These are phyloP conservation scores for Rhizomucor miehei DNA, from an alignment of 371 early-diverging fungal species.

Conservation along the genomic window DNA sequence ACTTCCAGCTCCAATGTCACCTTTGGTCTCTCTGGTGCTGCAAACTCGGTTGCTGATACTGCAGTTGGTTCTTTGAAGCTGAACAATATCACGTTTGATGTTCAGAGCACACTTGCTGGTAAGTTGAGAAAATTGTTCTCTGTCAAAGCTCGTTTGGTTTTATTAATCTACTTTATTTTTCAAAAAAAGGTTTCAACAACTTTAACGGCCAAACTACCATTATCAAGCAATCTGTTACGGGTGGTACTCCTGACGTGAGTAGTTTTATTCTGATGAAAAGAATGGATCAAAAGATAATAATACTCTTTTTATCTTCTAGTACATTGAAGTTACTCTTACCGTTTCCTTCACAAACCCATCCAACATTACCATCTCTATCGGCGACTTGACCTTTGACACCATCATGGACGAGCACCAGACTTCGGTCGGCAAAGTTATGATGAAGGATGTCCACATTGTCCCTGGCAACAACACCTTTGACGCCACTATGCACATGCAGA, in stretches of 20 bases:
- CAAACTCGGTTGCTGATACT: slow-evolving; percentile 47
- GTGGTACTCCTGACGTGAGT: slow-evolving; percentile 26
- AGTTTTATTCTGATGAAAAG: neutral
- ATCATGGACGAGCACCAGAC: slow-evolving; percentile 27
- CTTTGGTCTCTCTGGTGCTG: slow-evolving; percentile 49
- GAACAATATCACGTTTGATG: slow-evolving; percentile 42
- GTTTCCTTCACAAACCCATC: slow-evolving; percentile 40
- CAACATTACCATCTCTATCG: slow-evolving; percentile 49
- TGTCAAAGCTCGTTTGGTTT: no score
- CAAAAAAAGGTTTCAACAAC: slow-evolving; percentile 41
- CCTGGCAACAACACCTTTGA: slow-evolving; percentile 49
- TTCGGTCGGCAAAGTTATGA: slow-evolving; percentile 33
- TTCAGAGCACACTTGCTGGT: slow-evolving; percentile 45
- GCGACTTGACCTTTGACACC: slow-evolving; percentile 47
- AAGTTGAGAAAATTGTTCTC: slow-evolving; percentile 25
- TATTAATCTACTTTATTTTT: no score
- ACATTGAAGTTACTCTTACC: neutral
- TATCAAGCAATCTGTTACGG: slow-evolving; percentile 30
- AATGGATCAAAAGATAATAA: neutral
- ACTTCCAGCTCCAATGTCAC: slow-evolving; percentile 33
- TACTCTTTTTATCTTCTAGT: neutral
- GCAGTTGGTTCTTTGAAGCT: slow-evolving; percentile 51
- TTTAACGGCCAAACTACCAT: slow-evolving; percentile 41
- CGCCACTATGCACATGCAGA: slow-evolving; percentile 35
- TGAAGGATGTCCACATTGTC: slow-evolving; percentile 35